phyloP scores from a whole-genome alignment of 106 monocot genomes.

The Dendrobium nobile region DNA sequence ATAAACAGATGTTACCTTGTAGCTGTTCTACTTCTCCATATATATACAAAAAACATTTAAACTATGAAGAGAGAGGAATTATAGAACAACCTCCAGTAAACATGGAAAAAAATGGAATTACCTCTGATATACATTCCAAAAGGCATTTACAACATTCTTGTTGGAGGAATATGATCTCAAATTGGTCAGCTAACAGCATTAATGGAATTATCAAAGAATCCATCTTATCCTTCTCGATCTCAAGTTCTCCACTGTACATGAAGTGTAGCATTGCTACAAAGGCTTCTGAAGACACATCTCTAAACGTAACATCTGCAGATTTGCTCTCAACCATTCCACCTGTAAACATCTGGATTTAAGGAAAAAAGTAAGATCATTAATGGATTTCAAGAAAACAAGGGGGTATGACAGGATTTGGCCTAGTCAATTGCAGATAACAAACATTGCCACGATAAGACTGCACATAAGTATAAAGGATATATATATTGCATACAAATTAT shows the following conservation, averaged over 20 bases:
- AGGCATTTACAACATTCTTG: constrained; percentile 69
- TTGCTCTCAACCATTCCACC: constrained; percentile 92
- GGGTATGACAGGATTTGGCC: not conserved
- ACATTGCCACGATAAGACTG: not conserved
- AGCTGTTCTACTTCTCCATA: not conserved
- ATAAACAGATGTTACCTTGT: not conserved
- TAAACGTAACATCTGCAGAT: constrained; percentile 52
- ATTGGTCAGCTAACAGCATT: constrained; percentile 76
- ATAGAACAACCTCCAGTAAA: not conserved
- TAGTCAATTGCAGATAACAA: not conserved
- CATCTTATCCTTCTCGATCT: constrained; percentile 32
- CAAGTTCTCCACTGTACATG: constrained; percentile 81
- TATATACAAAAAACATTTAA: not conserved
- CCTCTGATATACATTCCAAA: constrained; percentile 77
- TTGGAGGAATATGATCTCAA: constrained; percentile 58
- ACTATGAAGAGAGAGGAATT: not conserved
- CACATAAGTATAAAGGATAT: not conserved
- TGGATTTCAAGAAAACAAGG: not conserved
- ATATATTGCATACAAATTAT: not conserved
- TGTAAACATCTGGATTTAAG: constrained; percentile 80
- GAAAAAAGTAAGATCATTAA: not conserved
- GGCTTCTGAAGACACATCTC: constrained; percentile 59
- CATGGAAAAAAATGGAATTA: constrained; percentile 20
- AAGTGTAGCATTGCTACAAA: constrained; percentile 64
- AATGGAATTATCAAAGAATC: constrained; percentile 46